phyloP scores from a whole-genome alignment of 306 rosid species.

The Citrullus amarus region DNA sequence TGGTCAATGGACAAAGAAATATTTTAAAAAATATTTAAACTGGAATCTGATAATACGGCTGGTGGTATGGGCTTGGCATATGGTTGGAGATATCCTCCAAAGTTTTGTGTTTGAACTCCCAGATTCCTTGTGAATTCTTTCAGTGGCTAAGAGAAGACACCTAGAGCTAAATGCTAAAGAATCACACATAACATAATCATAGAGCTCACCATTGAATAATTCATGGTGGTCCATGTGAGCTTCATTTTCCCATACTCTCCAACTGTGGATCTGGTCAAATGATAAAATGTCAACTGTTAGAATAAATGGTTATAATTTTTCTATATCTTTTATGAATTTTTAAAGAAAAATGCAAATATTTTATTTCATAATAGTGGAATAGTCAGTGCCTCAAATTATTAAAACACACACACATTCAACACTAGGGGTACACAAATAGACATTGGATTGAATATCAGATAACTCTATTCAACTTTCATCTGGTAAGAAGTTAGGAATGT shows the following conservation, averaged over 20 bases:
- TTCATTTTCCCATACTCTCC: slow-evolving; percentile 94
- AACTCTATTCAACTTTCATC: not conserved
- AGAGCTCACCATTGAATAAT: slow-evolving; percentile 48
- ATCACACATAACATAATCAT: not conserved
- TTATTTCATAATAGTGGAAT: not conserved
- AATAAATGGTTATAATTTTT: not conserved
- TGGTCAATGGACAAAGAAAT: not conserved
- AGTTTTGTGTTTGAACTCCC: not conserved
- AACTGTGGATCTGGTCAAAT: slow-evolving; percentile 73
- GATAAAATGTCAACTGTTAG: slow-evolving; percentile 18
- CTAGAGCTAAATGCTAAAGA: not conserved
- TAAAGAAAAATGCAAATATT: not conserved
- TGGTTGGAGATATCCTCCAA: not conserved
- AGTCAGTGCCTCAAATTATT: not conserved
- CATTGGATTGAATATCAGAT: not conserved
- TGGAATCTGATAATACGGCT: not conserved
- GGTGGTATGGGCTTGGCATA: not conserved
- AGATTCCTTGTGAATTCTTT: not conserved
- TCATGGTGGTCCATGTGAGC: slow-evolving; percentile 65
- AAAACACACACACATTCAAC: not conserved
- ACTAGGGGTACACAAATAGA: not conserved
- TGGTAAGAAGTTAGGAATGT: not conserved
- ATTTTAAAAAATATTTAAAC: not conserved
- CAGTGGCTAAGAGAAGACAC: not conserved
- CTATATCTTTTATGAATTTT: not conserved